phyloP scores from a whole-genome alignment of 2,329 filamentous ascomycete species.

The Cercospora zeae-maydis region DNA sequence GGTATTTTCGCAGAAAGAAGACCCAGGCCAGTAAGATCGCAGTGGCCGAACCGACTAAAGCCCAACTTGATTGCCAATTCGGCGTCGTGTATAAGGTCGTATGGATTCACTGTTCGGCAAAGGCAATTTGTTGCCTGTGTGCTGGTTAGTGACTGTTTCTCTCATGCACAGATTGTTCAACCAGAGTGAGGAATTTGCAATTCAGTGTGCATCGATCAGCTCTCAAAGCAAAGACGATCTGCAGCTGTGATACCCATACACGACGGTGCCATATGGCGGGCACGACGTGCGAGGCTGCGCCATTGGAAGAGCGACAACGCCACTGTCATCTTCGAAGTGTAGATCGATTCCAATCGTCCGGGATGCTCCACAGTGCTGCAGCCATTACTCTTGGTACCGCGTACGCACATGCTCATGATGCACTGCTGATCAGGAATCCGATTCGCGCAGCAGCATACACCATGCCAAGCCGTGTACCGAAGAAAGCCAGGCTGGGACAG shows the following conservation, averaged over 20 bases:
- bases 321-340: not conserved
- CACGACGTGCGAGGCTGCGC: too few species aligned
- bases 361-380: not conserved
- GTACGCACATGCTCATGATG: too few species aligned
- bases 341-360: not conserved
- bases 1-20: not conserved
- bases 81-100: not conserved
- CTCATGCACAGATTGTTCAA: too few species aligned
- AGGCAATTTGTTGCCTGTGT: not conserved
- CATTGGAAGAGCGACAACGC: too few species aligned
- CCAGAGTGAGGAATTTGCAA: too few species aligned
- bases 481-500: constrained; percentile 38
- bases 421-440: constrained; percentile 4
- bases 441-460: constrained; percentile 13
- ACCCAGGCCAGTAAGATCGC: not conserved
- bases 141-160: not conserved
- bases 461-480: constrained; percentile 51
- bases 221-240: too few species aligned
- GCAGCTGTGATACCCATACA: too few species aligned
- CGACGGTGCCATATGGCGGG: too few species aligned
- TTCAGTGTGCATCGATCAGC: too few species aligned
- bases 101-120: not conserved
- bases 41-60: not conserved
- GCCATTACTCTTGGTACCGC: not conserved
- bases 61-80: not conserved